Percentiles rank a stretch among this genome's conserved stretches.
Conservation (phyloP, 2,329 filamentous ascomycete genomes). For the Rhinocladiella similis region DNA sequence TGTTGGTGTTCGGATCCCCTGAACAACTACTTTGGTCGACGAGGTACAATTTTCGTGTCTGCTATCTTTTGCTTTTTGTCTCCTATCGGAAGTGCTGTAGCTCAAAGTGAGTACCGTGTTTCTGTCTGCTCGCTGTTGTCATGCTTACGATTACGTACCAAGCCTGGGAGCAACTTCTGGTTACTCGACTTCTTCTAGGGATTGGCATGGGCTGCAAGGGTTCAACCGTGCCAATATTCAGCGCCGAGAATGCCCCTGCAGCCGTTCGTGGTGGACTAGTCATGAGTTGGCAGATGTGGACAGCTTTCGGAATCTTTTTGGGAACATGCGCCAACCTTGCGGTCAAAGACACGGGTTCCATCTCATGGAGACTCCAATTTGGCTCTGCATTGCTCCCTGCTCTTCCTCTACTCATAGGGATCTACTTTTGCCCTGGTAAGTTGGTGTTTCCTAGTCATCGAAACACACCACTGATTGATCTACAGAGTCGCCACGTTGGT, state of each 20-base stretch:
- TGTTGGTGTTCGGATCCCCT: slow-evolving; percentile 75
- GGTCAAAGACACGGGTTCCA: slow-evolving; percentile 58
- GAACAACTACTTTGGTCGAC: slow-evolving; percentile 68
- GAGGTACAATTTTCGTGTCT: slow-evolving; percentile 63
- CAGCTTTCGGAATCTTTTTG: slow-evolving; percentile 31
- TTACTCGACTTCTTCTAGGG: slow-evolving; percentile 70
- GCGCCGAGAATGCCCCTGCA: slow-evolving; percentile 71
- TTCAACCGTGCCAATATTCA: slow-evolving; percentile 73
- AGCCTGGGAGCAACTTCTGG: slow-evolving; percentile 68
- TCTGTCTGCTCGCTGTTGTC: background rate
- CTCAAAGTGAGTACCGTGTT: slow-evolving; percentile 48
- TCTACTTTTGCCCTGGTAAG: slow-evolving; percentile 49
- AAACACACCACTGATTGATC: background rate
- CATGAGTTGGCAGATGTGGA: slow-evolving; percentile 63
- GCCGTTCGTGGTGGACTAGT: slow-evolving; percentile 71
- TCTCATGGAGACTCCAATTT: slow-evolving; percentile 64
- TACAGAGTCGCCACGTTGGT: slow-evolving; percentile 33
- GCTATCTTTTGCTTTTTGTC: slow-evolving; percentile 67
- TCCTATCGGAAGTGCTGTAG: slow-evolving; percentile 58
- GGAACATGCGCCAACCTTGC: slow-evolving; percentile 63
- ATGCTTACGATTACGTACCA: background rate
- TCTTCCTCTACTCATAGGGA: slow-evolving; percentile 57
- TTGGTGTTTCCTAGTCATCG: background rate
- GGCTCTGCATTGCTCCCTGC: slow-evolving; percentile 66
- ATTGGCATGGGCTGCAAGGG: slow-evolving; percentile 77